These are phyloP conservation scores for Parastagonospora nodorum DNA, from an alignment of 2,329 filamentous ascomycete genomes.

Conservation along the genomic window DNA sequence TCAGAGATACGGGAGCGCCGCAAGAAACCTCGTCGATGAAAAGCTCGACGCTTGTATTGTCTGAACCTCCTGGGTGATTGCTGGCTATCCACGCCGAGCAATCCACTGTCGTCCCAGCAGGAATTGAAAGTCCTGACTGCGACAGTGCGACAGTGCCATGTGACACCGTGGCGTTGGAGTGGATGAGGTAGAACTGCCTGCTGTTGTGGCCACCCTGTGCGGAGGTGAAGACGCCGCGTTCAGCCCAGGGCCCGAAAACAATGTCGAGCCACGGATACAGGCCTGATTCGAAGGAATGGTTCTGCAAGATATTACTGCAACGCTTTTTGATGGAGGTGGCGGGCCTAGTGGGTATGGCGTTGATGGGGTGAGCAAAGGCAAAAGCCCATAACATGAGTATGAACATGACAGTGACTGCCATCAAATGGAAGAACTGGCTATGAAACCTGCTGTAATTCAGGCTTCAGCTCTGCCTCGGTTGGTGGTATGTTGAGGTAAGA, in stretches of 20 bases:
- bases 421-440: neutral
- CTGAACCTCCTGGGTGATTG: slow-evolving; percentile 6
- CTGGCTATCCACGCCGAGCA: slow-evolving; percentile 19
- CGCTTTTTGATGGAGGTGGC: slow-evolving; percentile 3
- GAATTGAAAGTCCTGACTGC: slow-evolving; percentile 14
- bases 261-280: slow-evolving; percentile 20
- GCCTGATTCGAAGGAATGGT: slow-evolving; percentile 24
- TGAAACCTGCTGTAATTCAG: neutral
- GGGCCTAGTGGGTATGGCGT: neutral
- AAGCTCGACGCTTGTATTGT: slow-evolving; percentile 17
- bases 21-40: slow-evolving; percentile 21
- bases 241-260: slow-evolving; percentile 20
- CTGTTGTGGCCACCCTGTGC: slow-evolving; percentile 8
- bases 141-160: slow-evolving; percentile 16
- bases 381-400: slow-evolving; percentile 4
- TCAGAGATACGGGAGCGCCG: slow-evolving; percentile 5
- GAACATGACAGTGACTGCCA: neutral
- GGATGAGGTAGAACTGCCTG: slow-evolving; percentile 10
- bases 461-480: too few relatives aligned
- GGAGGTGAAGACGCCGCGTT: slow-evolving; percentile 5
- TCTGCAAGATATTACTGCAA: slow-evolving; percentile 18
- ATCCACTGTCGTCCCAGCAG: slow-evolving; percentile 1
- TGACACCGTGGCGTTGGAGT: slow-evolving; percentile 15
- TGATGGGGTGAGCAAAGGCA: slow-evolving; percentile 1
- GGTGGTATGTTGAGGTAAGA: too few relatives aligned